phyloP scores from a whole-genome alignment of 31 red algal genomes.

The Pterothamnion heteromorphum region DNA sequence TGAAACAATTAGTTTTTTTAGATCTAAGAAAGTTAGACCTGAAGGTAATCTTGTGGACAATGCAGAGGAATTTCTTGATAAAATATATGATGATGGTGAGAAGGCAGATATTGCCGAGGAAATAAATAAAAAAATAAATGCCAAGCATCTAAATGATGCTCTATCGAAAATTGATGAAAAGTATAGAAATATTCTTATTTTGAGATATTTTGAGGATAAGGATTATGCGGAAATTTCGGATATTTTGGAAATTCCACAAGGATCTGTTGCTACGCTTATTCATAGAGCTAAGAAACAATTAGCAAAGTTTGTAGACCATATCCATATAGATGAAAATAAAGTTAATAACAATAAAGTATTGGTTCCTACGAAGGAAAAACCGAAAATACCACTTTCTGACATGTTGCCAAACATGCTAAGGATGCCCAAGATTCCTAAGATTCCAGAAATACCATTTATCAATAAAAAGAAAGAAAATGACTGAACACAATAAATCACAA shows the following conservation, averaged over 20 bases:
- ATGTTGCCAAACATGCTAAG: too few relatives aligned
- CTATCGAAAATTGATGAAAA: not conserved
- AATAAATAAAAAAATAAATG: not conserved
- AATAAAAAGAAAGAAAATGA: too few relatives aligned
- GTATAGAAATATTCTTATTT: not conserved
- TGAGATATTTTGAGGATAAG: not conserved
- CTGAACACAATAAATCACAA: too few relatives aligned
- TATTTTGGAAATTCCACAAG: constrained; percentile 13
- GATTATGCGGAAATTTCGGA: not conserved
- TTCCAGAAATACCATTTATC: too few relatives aligned
- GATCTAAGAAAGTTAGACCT: not conserved
- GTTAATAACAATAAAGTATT: not conserved
- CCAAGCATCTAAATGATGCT: not conserved
- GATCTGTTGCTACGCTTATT: not conserved
- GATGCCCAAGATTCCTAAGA: too few relatives aligned
- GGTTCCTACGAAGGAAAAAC: too few relatives aligned
- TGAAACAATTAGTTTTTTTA: not conserved
- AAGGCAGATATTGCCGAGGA: not conserved
- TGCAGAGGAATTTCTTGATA: not conserved
- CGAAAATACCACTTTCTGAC: too few relatives aligned
- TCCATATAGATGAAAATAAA: constrained; percentile 3
- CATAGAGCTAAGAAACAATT: not conserved
- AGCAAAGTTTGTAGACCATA: not conserved
- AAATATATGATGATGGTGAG: not conserved
- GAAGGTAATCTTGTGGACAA: not conserved